These are phyloP conservation scores for Choiromyces venosus DNA, from an alignment of 495 filamentous ascomycete species.

Conservation along the genomic window DNA sequence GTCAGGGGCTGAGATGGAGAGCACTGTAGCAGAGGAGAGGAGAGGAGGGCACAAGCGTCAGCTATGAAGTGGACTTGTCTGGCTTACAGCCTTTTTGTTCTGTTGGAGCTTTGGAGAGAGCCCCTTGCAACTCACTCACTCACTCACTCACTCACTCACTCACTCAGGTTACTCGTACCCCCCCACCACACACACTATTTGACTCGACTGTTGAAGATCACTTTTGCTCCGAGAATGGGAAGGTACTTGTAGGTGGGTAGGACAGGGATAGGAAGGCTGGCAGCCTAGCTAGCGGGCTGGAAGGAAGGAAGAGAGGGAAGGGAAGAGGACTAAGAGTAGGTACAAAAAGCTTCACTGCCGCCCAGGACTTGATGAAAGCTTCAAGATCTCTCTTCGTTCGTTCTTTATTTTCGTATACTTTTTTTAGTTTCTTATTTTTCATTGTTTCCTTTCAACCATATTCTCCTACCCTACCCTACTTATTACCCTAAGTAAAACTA, in stretches of 20 bases:
- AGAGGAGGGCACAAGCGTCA: background rate
- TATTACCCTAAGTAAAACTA: background rate
- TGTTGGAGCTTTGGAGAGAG: background rate
- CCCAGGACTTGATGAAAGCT: background rate
- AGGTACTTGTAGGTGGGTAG: background rate
- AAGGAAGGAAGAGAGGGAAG: background rate
- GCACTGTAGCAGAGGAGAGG: too few relatives aligned
- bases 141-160: too few relatives aligned
- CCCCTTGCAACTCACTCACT: background rate
- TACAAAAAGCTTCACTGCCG: background rate
- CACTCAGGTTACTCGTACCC: too few relatives aligned
- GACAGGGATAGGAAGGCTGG: background rate
- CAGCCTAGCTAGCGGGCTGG: too few relatives aligned
- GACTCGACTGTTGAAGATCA: background rate
- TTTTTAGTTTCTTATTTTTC: background rate
- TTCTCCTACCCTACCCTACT: too few relatives aligned
- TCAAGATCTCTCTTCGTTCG: slow-evolving; percentile 2
- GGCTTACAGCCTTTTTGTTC: background rate
- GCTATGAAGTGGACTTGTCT: background rate
- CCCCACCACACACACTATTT: background rate
- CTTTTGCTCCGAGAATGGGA: background rate
- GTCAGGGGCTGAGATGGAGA: background rate
- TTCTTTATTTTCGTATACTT: background rate
- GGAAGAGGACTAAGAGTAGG: background rate
- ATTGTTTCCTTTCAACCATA: background rate